Percentiles rank a stretch among this genome's conserved stretches.
phyloP scores from a whole-genome alignment of 176 grass and related monocot genomes.

The Elymus sibiricus region DNA sequence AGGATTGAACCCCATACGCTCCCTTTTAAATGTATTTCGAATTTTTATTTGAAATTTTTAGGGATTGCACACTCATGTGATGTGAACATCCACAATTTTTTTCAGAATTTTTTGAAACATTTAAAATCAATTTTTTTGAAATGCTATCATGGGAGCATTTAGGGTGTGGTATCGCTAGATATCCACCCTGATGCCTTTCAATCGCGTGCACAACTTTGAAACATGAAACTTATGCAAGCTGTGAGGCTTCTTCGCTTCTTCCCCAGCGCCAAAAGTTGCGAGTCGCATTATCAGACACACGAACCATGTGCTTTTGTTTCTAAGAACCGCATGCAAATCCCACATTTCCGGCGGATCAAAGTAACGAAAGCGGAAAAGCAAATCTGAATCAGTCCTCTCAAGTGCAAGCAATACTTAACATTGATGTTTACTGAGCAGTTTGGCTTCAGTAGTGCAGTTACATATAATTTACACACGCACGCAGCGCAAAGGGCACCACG shows the following conservation, averaged over 20 bases:
- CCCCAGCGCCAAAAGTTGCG: not conserved
- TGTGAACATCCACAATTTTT: too few relatives aligned
- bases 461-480: constrained; percentile 39
- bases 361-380: not conserved
- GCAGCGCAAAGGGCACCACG: not conserved
- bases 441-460: constrained; percentile 9
- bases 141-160: too few relatives aligned
- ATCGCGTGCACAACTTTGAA: not conserved
- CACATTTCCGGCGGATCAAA: not conserved
- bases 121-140: too few relatives aligned
- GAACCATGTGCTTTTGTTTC: not conserved
- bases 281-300: not conserved
- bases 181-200: too few relatives aligned
- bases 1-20: too few relatives aligned
- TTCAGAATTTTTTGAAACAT: too few relatives aligned
- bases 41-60: too few relatives aligned
- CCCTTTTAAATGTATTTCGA: too few relatives aligned
- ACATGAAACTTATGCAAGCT: not conserved
- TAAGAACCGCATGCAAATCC: not conserved
- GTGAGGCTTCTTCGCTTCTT: too few relatives aligned
- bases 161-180: too few relatives aligned
- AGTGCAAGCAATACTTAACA: not conserved
- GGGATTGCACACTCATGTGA: too few relatives aligned
- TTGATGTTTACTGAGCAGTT: not conserved
- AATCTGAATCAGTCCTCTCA: not conserved